Base-by-base conservation (phyloP, 768 basidiomycete species). In the Termitomyces eurrhizus region DNA sequence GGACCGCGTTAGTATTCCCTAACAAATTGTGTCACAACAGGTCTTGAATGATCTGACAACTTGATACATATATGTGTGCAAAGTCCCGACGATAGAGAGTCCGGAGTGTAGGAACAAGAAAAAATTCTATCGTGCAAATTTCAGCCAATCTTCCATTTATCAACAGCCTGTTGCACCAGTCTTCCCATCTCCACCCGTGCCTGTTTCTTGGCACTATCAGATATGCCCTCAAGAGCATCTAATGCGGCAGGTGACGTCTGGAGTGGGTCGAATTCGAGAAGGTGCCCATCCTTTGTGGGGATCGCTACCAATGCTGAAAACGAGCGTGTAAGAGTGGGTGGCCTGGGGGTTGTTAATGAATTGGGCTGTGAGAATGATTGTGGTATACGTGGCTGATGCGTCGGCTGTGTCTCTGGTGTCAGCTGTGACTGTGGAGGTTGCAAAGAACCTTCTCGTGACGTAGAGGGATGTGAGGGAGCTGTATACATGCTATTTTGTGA, bases 221-320 rank as follows among this genome's bases (percentile, higher is more conserved):
- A 84, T 61, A 93, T 89, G 5, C 90, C 90, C 56, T 90, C 87
- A 8, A 92, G 78, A 36, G 83, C 85, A 66, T 93, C 89, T 35
- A 95, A 74, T 52, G 89, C 79, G 2, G 81, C 79, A 1, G 92
- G 87, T 2, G 88, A 86, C 14, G 89, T 86, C 60, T 80, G 79
- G 46, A 95, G 75, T 9, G 93, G 93, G 65, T 96, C 89, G 67
- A 96, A 94, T 69, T 88, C 87, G 29, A 96, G 79, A n/a, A 89
- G 72, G 65, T 89, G 85, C 0, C 93, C 93, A 65, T 93, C 91
- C 44, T 80, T 84, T 0, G 87, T 92, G 5, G 90, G 86, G n/a
- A 94, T 87, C 1, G 88, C 84, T 13, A 92, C 85, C 36, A 90
- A 73, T 2, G 87, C 88, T 5, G 83, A 81, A 61, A 80, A 73